Conservation (phyloP, 2,329 filamentous ascomycete genomes). For the Cryoendolithus antarcticus region DNA sequence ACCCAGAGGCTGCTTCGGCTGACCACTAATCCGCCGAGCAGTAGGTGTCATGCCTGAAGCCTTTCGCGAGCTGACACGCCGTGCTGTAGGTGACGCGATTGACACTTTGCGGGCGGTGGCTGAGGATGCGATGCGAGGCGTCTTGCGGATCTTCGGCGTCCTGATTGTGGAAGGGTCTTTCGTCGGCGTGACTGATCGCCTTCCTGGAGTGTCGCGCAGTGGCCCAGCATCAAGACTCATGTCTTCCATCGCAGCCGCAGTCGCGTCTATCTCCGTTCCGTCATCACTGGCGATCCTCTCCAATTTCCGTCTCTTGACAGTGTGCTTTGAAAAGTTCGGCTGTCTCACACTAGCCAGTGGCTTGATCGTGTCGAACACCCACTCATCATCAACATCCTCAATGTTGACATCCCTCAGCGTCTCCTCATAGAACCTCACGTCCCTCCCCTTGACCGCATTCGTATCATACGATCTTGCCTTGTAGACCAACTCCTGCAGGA, state of each 20-base stretch:
- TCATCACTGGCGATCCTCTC: slow-evolving; percentile 32
- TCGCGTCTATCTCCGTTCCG: slow-evolving; percentile 20
- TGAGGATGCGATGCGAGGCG: slow-evolving; percentile 26
- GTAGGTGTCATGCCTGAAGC: slow-evolving; percentile 28
- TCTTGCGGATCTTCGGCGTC: slow-evolving; percentile 21
- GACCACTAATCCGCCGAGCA: slow-evolving; percentile 30
- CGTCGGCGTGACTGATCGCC: slow-evolving; percentile 12
- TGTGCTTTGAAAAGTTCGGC: slow-evolving; percentile 31
- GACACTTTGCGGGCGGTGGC: slow-evolving; percentile 26
- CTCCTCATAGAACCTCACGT: slow-evolving; percentile 83
- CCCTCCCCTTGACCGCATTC: slow-evolving; percentile 22
- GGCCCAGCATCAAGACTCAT: slow-evolving; percentile 35
- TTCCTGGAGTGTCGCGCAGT: slow-evolving; percentile 18
- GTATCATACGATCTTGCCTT: slow-evolving; percentile 74
- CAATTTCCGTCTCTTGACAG: slow-evolving; percentile 36
- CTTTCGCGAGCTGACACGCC: slow-evolving; percentile 19
- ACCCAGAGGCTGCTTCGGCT: slow-evolving; percentile 62
- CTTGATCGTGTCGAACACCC: slow-evolving; percentile 92
- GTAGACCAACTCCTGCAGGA: slow-evolving; percentile 73
- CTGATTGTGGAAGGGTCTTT: slow-evolving; percentile 25
- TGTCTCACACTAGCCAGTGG: slow-evolving; percentile 45
- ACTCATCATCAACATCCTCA: slow-evolving; percentile 66
- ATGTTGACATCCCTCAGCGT: slow-evolving; percentile 45
- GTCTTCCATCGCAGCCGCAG: slow-evolving; percentile 26
- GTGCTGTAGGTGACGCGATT: slow-evolving; percentile 21